Evolutionary conservation across 2,329 filamentous ascomycete genomes (phyloP).

Genomic region (Hyphodiscus sp.): DNA sequence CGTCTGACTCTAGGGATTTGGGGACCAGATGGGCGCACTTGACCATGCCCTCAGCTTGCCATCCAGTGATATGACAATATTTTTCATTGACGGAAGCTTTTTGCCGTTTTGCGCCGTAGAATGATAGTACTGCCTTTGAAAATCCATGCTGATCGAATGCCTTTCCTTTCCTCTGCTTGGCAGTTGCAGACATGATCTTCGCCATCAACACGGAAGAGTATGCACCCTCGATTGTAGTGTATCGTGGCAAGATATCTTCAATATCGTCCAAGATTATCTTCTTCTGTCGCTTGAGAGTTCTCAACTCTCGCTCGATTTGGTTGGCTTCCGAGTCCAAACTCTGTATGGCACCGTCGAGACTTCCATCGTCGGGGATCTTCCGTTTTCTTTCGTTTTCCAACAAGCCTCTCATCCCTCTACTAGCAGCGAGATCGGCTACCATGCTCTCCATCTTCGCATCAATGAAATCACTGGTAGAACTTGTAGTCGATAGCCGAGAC

Average conservation of each 20-base stretch:
- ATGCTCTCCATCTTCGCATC: conserved; percentile 6
- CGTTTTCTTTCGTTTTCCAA: conserved; percentile 2
- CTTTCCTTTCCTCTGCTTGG: conserved; percentile 3
- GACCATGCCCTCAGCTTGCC: neutral
- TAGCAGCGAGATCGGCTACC: neutral
- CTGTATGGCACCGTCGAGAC: neutral
- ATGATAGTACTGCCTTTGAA: conserved; percentile 5
- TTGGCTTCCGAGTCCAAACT: neutral
- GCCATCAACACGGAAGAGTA: conserved; percentile 8
- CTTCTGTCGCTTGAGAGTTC: conserved; percentile 8
- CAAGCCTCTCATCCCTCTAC: neutral
- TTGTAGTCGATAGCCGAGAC: conserved; percentile 6
- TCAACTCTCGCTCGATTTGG: conserved; percentile 3
- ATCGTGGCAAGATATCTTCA: conserved; percentile 5
- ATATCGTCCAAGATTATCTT: conserved; percentile 9
- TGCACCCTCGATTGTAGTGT: conserved; percentile 5
- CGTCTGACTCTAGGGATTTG: conserved; percentile 9
- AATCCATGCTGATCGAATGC: conserved; percentile 2
- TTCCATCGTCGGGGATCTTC: neutral
- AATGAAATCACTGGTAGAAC: conserved; percentile 2
- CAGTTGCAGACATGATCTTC: conserved; percentile 7
- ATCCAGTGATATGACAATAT: conserved; percentile 7
- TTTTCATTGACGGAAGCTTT: conserved; percentile 1
- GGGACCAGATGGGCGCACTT: conserved; percentile 8
- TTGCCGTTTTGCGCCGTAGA: conserved; percentile 1